Evolutionary conservation across 2,329 filamentous ascomycete species (phyloP), one percentile per base, ranked within the genome.

Genomic region (Trichoderma aggressivum): DNA sequence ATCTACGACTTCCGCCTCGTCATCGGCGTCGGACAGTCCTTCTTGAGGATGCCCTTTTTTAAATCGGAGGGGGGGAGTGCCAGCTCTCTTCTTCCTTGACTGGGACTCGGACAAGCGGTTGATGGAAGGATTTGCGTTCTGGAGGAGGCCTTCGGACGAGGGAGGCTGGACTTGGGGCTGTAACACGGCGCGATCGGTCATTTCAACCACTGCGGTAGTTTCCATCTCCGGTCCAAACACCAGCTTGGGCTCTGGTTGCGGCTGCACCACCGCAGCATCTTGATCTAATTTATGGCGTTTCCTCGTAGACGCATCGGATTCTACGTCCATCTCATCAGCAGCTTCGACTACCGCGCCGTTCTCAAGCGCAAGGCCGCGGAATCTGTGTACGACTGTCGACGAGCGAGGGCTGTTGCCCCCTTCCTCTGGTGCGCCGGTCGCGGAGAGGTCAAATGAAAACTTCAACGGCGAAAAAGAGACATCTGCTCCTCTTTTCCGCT

Each of bases 391-490:
- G 53, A 89, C 85, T 68, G 79, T 84, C 6, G 66, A 47, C 55
- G 84, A 84, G 68, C 84, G 82, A n/a, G 87, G 86, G 73, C 87
- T 89, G 73, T 79, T 82, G 75, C 80, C 84, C 71, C 86, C 86
- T 64, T 86, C 85, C 34, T 85, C 83, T 53, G 78, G 72, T 32
- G 76, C 69, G 43, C 79, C 71, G 71, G 78, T 71, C 5, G 73
- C 74, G 73, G 79, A 68, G 58, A 78, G 73, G 70, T 85, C 82
- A 74, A 88, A 88, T 1, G 84, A 83, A 77, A 87, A 87, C 61
- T 80, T 77, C 70, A 80, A 73, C n/a, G 81, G 80, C 12, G 80
- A 77, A 53, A 77, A 65, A 70, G 75, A 77, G 21, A 74, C 73
- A 14, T 82, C 78, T 24, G 82, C 78, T 73, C 78, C 81, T 50